Base-by-base conservation (phyloP, 257 asterid species). In the Przewalskia tangutica region DNA sequence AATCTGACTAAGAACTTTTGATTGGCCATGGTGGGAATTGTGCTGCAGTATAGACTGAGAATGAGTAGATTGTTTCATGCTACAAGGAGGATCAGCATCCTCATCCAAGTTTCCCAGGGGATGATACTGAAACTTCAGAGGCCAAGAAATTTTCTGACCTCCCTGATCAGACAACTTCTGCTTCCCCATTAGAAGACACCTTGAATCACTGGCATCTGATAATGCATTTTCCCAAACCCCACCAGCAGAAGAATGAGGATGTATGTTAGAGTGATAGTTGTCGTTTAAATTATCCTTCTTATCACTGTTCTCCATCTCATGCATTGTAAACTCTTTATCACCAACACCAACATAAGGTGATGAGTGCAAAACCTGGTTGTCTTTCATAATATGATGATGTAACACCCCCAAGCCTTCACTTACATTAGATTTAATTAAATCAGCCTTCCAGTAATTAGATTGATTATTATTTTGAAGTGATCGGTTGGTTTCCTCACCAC, bases 21-120 rank as follows among this genome's bases (percentile, higher is more conserved):
- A 86, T 87, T 85, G 92, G 77, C 89, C 88, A 85, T 84, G 81
- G 79, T 90, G 92, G 81, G 85, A 77, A 83, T 86, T 89, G 81
- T 88, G 91, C 85, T 75, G 84, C 67, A 86, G 9, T 81, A 81
- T 80, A 79, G 85, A 81, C 81, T 83, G 89, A 59, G 84, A 66
- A 77, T 82, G 91, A 62, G 86, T 83, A 59, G 91, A 88, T 81
- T 91, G 94, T 86, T 88, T 90, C 85, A 81, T 78, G 40, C 85
- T 93, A 86, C 81, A 27, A 27, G 32, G 50, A 86, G 87, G 86
- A 67, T 86, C 97, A 77, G 63, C 86, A 82, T 89, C 89, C 82
- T 90, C 96, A 75, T 88, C 93, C 90, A 88, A 78, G 87, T 92
- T 92, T 73, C 97, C 99, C 98, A 92, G 85, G 85, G 98, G 98